Conservation (phyloP, 2,329 filamentous ascomycete species). For the Claviceps digitariae region DNA sequence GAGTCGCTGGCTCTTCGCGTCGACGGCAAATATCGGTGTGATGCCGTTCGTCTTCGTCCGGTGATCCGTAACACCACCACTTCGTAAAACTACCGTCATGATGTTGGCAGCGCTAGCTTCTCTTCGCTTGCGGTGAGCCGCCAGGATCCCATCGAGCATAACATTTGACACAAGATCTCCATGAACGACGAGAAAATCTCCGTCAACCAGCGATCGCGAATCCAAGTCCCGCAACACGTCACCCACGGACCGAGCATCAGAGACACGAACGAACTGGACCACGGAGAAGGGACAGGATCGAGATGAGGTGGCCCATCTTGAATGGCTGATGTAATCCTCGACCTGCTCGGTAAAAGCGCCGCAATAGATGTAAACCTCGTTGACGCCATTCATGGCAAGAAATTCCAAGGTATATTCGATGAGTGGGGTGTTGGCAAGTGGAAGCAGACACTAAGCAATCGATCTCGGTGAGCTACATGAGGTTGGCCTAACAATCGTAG, state of each 20-base stretch:
- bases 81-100: conserved; percentile 88
- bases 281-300: conserved; percentile 55
- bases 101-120: conserved; percentile 84
- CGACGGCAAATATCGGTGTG: conserved; percentile 75
- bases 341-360: conserved; percentile 77
- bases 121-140: conserved; percentile 66
- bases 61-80: conserved; percentile 56
- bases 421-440: conserved; percentile 82
- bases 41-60: conserved; percentile 63
- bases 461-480: neutral
- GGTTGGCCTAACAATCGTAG: too few relatives aligned
- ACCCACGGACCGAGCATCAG: conserved; percentile 71
- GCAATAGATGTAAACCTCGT: conserved; percentile 86
- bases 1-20: conserved; percentile 65
- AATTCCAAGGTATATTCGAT: conserved; percentile 98
- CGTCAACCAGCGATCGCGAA: conserved; percentile 66
- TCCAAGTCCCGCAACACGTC: conserved; percentile 94
- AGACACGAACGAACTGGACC: conserved; percentile 73
- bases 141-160: conserved; percentile 64
- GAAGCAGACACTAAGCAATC: conserved; percentile 65
- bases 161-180: conserved; percentile 88
- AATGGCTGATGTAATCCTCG: conserved; percentile 71
- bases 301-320: conserved; percentile 52
- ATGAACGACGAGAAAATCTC: conserved; percentile 86
- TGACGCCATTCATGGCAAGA: conserved; percentile 86